Base-by-base conservation (phyloP, 73 alveolate genomes). In the Symbiodinium pilosum region DNA sequence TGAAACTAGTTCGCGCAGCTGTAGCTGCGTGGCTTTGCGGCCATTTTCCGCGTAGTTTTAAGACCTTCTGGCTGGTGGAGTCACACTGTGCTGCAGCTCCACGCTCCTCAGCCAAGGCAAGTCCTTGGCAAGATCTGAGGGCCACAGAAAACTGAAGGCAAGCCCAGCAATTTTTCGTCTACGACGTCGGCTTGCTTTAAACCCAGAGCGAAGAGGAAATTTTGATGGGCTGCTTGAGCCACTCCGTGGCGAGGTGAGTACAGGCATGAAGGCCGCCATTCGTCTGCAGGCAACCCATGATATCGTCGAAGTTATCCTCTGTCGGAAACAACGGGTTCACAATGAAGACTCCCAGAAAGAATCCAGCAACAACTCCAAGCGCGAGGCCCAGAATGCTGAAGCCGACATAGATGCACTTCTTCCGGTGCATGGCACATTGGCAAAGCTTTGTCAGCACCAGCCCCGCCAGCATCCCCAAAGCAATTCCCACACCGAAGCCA, bases 221-320 rank as follows among this genome's bases (percentile, higher is more conserved):
- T 71, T 56, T 39, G 56, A 59, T 54, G 7, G 95, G 73, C 39
- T 88, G 86, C 9, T 64, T 41, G 83, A 88, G 34, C 97, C 97
- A 91, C 54, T 28, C 40, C 18, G 34, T 43, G 18, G 97, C 97
- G n/a, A 91, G 52, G 59, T 91, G 88, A 2, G 97, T 91, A 77
- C 97, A 91, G 41, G 40, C 88, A 12, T 91, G 97, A 4, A 91
- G 97, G 54, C 97, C 97, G 44, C 95, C 95, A 4, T 42, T 73
- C 41, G 12, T 30, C 36, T 91, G 97, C 71, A 71, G 88, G 38
- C 97, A 91, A 1, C 56, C 88, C 75, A 69, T n/a, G 87, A 91
- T 91, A 11, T 43, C 32, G 38, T 69, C 73, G 21, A 9, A 91
- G 47, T 28, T 43, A 43, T 91, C 88, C 87, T 91, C 52, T n/a